phyloP scores from a whole-genome alignment of 2,329 filamentous ascomycete species.

The Camillea tinctor region DNA sequence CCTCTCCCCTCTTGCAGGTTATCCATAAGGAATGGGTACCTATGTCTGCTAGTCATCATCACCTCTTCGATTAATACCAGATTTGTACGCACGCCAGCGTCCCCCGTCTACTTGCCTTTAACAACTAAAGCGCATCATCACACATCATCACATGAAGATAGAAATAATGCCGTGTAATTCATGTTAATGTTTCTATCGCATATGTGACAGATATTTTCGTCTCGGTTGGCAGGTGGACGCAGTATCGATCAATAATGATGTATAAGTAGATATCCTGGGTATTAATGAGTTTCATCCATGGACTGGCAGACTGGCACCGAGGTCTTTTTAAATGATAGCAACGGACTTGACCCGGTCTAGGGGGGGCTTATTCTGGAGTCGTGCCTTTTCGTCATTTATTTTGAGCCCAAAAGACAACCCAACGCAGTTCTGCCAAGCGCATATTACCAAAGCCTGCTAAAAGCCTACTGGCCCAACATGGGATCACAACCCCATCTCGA shows the following conservation, averaged over 20 bases:
- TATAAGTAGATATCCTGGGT: background rate
- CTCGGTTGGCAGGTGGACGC: too few relatives aligned
- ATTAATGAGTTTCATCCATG: background rate
- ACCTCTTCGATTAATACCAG: background rate
- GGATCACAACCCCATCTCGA: background rate
- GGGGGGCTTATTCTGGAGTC: background rate
- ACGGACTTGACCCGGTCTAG: background rate
- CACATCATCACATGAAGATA: too few relatives aligned
- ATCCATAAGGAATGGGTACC: too few relatives aligned
- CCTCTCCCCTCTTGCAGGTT: too few relatives aligned
- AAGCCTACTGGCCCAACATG: background rate
- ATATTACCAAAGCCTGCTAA: background rate
- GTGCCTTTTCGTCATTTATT: constrained; percentile 5
- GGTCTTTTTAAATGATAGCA: background rate
- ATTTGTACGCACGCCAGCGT: too few relatives aligned
- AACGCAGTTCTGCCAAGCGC: background rate
- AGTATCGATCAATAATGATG: background rate
- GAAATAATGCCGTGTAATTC: too few relatives aligned
- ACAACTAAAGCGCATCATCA: too few relatives aligned
- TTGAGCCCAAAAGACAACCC: constrained; percentile 1
- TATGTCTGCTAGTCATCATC: background rate
- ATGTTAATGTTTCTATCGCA: too few relatives aligned
- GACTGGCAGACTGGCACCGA: background rate
- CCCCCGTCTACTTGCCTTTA: too few relatives aligned
- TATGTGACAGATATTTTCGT: too few relatives aligned